phyloP scores from a whole-genome alignment of 768 basidiomycete species.

The Porphyrellus cyaneotinctus region DNA sequence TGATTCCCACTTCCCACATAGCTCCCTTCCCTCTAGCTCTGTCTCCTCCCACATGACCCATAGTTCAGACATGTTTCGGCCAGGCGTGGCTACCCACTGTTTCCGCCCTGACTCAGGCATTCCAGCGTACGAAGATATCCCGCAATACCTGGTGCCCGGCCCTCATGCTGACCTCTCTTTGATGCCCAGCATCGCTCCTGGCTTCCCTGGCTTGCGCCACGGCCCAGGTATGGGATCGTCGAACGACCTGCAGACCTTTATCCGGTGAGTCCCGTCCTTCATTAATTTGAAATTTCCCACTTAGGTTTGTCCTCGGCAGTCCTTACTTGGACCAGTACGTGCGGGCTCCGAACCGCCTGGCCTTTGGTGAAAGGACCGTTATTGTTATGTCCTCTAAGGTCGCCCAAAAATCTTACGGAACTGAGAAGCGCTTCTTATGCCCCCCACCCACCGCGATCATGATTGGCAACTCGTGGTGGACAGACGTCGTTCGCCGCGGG shows the following conservation, averaged over 20 bases:
- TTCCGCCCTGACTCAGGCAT: constrained; percentile 52
- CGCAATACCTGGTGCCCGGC: constrained; percentile 50
- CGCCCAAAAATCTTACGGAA: constrained; percentile 96
- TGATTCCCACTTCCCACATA: constrained; percentile 51
- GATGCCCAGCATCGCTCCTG: constrained; percentile 60
- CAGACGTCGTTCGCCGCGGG: constrained; percentile 67
- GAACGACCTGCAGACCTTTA: constrained; percentile 76
- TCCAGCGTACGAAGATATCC: constrained; percentile 55
- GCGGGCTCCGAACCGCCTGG: constrained; percentile 77
- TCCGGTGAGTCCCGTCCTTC: constrained; percentile 47
- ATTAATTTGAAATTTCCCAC: constrained; percentile 17
- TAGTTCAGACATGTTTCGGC: constrained; percentile 53
- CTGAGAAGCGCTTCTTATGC: constrained; percentile 92
- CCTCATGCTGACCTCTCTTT: constrained; percentile 55
- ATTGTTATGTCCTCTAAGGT: constrained; percentile 98
- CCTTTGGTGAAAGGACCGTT: constrained; percentile 88
- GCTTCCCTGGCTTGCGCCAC: constrained; percentile 62
- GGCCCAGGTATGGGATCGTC: constrained; percentile 55
- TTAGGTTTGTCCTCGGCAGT: constrained; percentile 34
- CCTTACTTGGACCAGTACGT: constrained; percentile 86
- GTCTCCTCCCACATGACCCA: constrained; percentile 51
- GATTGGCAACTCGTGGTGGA: constrained; percentile 95
- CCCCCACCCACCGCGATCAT: constrained; percentile 92
- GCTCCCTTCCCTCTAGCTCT: constrained; percentile 35
- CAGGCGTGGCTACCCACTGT: constrained; percentile 60